Percentiles rank a stretch among this genome's conserved stretches.
These are phyloP conservation scores for Backusella tuberculispora DNA, from an alignment of 192 early-diverging fungal species.

Conservation along the genomic window DNA sequence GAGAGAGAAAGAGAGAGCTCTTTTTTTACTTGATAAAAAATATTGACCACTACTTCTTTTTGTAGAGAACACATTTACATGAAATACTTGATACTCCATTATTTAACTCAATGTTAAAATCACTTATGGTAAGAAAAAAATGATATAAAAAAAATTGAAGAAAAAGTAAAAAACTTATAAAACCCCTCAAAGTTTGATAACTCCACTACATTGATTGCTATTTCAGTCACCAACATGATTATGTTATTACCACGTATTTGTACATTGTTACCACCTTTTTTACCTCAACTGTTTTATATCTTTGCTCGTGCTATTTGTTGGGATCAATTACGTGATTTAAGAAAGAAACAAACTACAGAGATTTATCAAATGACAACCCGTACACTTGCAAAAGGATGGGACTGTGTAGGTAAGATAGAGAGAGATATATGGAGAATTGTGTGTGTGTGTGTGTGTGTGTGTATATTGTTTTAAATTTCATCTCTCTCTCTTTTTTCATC, in stretches of 20 bases:
- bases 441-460: too few species aligned
- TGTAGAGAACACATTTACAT: conserved; percentile 52
- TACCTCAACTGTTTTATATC: conserved; percentile 54
- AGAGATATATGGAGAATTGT: not conserved
- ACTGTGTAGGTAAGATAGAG: conserved; percentile 45
- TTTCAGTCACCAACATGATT: conserved; percentile 55
- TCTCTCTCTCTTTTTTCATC: not conserved
- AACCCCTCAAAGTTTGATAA: conserved; percentile 47
- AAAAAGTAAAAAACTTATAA: too few species aligned
- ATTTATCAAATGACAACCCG: not conserved
- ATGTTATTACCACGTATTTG: conserved; percentile 59
- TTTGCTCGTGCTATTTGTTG: conserved; percentile 57
- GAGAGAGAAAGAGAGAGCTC: too few species aligned
- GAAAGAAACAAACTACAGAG: conserved; percentile 37
- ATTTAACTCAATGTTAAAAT: conserved; percentile 51
- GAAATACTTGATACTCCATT: conserved; percentile 58
- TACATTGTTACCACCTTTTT: conserved; percentile 44
- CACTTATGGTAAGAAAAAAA: conserved; percentile 49
- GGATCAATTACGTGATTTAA: conserved; percentile 50
- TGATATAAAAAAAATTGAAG: too few species aligned
- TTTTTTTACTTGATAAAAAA: not conserved
- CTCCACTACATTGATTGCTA: conserved; percentile 53
- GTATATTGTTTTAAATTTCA: not conserved
- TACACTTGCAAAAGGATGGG: conserved; percentile 35
- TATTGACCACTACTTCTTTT: not conserved